Evolutionary conservation across 2,329 filamentous ascomycete genomes (phyloP).

Genomic region (Aspergillus neoniger): DNA sequence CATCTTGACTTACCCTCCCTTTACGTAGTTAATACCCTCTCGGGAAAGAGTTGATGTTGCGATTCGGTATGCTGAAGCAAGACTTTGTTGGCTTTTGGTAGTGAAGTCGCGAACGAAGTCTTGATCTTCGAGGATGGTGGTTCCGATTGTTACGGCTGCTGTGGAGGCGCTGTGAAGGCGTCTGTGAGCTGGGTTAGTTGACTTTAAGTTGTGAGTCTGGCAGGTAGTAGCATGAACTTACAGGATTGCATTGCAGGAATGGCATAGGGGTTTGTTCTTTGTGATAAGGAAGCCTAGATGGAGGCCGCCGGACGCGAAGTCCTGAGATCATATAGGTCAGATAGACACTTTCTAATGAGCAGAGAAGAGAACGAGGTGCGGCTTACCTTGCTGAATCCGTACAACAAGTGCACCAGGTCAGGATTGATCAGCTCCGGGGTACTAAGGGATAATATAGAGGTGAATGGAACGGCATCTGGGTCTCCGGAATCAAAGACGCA

Average conservation of each 20-base stretch:
- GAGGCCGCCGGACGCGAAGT: constrained; percentile 35
- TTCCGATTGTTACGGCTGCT: constrained; percentile 32
- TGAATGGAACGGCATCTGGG: constrained; percentile 41
- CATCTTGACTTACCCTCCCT: constrained; percentile 30
- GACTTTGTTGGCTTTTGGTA: constrained; percentile 23
- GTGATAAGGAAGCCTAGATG: constrained; percentile 33
- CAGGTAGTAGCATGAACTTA: constrained; percentile 12
- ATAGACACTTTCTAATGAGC: constrained; percentile 32
- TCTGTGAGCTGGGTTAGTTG: constrained; percentile 16
- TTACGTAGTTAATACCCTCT: constrained; percentile 41
- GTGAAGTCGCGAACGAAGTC: constrained; percentile 40
- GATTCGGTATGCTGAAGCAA: constrained; percentile 31
- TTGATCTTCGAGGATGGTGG: constrained; percentile 33
- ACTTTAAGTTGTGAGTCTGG: background rate
- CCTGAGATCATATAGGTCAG: constrained; percentile 17
- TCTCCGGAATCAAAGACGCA: constrained; percentile 50
- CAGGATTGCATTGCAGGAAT: constrained; percentile 31
- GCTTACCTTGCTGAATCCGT: constrained; percentile 43
- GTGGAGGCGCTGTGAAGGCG: constrained; percentile 31
- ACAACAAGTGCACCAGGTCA: constrained; percentile 53
- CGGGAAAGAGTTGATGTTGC: constrained; percentile 37
- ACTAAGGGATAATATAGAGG: constrained; percentile 50
- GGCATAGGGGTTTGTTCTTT: constrained; percentile 26
- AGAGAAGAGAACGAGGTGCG: constrained; percentile 24
- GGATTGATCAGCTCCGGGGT: constrained; percentile 49